Conservation (phyloP, 495 filamentous ascomycete species). For the Neurospora terricola region DNA sequence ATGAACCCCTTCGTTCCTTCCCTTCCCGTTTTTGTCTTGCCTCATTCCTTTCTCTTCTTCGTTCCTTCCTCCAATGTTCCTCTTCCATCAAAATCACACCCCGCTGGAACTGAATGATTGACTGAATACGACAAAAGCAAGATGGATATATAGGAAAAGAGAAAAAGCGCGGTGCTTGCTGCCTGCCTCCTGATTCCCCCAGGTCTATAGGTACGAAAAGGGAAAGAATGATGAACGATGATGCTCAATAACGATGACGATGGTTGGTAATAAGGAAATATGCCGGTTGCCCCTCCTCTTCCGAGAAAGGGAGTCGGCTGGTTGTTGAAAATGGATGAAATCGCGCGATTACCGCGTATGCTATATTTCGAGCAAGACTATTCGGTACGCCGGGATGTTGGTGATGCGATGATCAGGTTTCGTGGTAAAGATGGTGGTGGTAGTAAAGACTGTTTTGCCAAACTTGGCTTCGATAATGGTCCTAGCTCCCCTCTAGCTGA, state of each 20-base stretch:
- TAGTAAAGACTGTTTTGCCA: background rate
- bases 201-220: background rate
- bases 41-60: background rate
- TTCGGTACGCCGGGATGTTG: background rate
- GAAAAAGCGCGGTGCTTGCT: background rate
- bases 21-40: background rate
- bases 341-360: background rate
- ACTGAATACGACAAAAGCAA: background rate
- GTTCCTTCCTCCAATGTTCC: background rate
- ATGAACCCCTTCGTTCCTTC: background rate
- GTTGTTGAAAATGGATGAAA: background rate
- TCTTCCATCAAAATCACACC: too few relatives aligned
- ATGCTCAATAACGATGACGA: background rate
- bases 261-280: background rate
- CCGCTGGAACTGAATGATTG: background rate
- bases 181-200: background rate
- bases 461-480: background rate
- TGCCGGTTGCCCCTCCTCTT: background rate
- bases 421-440: background rate
- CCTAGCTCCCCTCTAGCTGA: background rate
- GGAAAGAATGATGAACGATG: background rate
- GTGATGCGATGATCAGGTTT: background rate
- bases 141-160: background rate
- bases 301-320: background rate
- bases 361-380: background rate